phyloP scores from a whole-genome alignment of 2,329 filamentous ascomycete genomes.

The Paecilomyces formosus region DNA sequence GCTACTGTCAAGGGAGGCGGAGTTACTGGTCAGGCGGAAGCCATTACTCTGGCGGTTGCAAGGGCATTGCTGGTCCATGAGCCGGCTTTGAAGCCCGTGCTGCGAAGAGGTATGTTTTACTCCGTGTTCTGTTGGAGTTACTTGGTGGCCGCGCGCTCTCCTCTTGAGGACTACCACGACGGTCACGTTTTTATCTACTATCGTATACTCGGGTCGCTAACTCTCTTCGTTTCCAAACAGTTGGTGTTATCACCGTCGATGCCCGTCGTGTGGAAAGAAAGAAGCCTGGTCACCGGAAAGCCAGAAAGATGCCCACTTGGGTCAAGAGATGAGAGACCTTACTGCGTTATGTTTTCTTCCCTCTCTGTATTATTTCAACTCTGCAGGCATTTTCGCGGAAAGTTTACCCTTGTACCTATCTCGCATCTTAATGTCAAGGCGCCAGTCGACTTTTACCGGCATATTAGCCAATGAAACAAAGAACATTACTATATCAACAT shows the following conservation, averaged over 20 bases:
- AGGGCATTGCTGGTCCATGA: slow-evolving; percentile 87
- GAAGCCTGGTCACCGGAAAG: slow-evolving; percentile 93
- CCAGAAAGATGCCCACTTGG: slow-evolving; percentile 96
- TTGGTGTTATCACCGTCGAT: slow-evolving; percentile 87
- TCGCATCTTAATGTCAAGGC: slow-evolving; percentile 5
- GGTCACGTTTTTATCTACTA: not conserved
- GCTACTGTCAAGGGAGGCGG: slow-evolving; percentile 77
- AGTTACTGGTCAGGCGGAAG: slow-evolving; percentile 91
- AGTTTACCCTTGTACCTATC: slow-evolving; percentile 11
- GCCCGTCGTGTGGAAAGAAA: slow-evolving; percentile 91
- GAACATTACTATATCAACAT: not conserved
- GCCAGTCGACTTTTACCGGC: not conserved
- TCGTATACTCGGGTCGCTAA: slow-evolving; percentile 9
- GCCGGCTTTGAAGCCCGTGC: slow-evolving; percentile 76
- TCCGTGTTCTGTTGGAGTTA: not conserved
- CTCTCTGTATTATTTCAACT: slow-evolving; percentile 14
- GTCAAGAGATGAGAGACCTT: slow-evolving; percentile 62
- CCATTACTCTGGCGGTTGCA: slow-evolving; percentile 80
- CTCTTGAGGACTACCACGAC: not conserved
- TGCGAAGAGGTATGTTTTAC: slow-evolving; percentile 71
- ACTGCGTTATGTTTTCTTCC: slow-evolving; percentile 1
- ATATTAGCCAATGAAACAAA: not conserved
- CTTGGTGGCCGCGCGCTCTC: not conserved
- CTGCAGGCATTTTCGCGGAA: slow-evolving; percentile 9
- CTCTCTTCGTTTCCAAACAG: slow-evolving; percentile 42